Base-by-base conservation (phyloP, 2,329 filamentous ascomycete species). In the Fonsecaea multimorphosa region DNA sequence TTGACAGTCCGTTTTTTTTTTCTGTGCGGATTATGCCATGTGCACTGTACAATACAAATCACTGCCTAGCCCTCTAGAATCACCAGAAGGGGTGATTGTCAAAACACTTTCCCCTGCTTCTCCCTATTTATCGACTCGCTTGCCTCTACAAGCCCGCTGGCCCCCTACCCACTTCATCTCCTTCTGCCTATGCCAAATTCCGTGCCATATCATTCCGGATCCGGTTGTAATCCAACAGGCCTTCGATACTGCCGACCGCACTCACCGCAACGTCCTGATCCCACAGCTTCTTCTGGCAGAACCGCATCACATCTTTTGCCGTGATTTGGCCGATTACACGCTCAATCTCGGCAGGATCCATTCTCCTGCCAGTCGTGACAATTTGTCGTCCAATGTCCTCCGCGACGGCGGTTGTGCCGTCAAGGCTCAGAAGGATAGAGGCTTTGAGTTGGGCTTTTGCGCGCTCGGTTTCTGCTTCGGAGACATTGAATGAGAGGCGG, bases 361-460 rank as follows among this genome's bases (percentile, higher is more conserved):
- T 90, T 72, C 94, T 90, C 76, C 93, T 91, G 78, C 95, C 95
- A 65, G 95, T 98, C 76, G 93, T 98, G 84, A 99, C 89, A 82
- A 99, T 93, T 84, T 99, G 95, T 81, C 95, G 92, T 77, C 95
- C 95, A 80, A 99, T 97, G 79, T 99, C 95, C 86, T 99, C 95
- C 68, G 95, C 95, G 62, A 97, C 90, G 74, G 95, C 93, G 56
- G 95, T 98, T 77, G 95, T 98, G 80, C 93, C 96, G 79, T 99
- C 95, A 34, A 99, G 92, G 60, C 93, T 96, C 72, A 99, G 89
- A 69, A 99, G 91, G 76, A 99, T 93, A 62, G 93, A 97, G 69
- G 95, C 95, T 88, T 99, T 99, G 76, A 99, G 90, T 85, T 99
- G 95, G 71, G 95, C 92, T 88, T 99, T 99, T 81, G 95, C 95